Percentiles rank a stretch among this genome's conserved stretches.
Conservation (phyloP, 2,329 filamentous ascomycete genomes). For the Zelopaecilomyces penicillatus region DNA sequence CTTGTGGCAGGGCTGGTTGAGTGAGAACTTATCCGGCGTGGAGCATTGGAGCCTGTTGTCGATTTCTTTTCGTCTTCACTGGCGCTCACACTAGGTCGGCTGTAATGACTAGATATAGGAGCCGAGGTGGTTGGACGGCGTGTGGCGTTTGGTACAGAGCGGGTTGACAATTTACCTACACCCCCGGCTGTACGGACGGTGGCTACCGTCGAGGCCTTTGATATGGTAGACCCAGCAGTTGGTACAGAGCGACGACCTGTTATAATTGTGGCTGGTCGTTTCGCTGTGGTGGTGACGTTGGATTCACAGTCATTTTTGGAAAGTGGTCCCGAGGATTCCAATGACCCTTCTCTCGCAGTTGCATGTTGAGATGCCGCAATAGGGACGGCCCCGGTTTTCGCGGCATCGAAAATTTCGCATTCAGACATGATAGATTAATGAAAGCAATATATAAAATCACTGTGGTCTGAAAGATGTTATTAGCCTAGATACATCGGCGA, state of each 20-base stretch:
- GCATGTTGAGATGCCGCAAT: too few species aligned
- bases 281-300: too few species aligned
- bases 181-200: conserved; percentile 30
- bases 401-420: too few species aligned
- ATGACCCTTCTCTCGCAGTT: too few species aligned
- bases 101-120: conserved; percentile 34
- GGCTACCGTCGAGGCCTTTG: conserved; percentile 9
- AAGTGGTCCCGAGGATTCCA: too few species aligned
- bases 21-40: conserved; percentile 34
- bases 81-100: conserved; percentile 39
- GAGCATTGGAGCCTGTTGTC: conserved; percentile 26
- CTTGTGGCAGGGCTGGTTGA: background rate
- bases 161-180: conserved; percentile 40
- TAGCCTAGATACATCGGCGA: too few species aligned
- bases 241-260: background rate
- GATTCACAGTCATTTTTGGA: too few species aligned
- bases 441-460: too few species aligned
- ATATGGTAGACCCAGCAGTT: conserved; percentile 20
- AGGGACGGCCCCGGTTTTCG: too few species aligned
- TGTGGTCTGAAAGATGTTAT: too few species aligned
- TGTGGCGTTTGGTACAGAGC: conserved; percentile 30
- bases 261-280: background rate
- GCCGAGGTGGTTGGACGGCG: conserved; percentile 27
- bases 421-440: too few species aligned
- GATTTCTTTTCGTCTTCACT: conserved; percentile 44